Base-by-base conservation (phyloP, 257 asterid genomes). In the Lycium barbarum region DNA sequence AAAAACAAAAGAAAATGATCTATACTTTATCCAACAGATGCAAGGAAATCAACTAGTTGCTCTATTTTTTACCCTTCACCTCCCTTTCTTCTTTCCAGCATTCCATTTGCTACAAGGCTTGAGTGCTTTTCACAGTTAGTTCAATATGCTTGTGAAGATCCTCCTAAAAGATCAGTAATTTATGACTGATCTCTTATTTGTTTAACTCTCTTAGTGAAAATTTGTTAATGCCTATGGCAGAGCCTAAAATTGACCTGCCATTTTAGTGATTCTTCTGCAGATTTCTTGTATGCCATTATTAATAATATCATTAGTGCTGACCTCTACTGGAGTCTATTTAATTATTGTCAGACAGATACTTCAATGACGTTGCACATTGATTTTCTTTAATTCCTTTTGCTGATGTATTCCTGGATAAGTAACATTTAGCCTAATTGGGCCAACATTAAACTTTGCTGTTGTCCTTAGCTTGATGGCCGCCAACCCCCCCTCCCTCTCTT, bases 31-130 rank as follows among this genome's bases (percentile, higher is more conserved):
- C 82, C 49, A 26, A 53, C 4, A 22, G 14, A 53, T 51, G 65
- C 15, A 26, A 54, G 65, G 63, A 78, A 53, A 78, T 53, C 82
- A 53, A 78, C 14, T 26, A 78, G 82, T 53, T 78, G 63, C 49
- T 76, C 17, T 76, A 78, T 38, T 12, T 35, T 53, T 78, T 78
- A 26, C 65, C 82, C 65, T 53, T 78, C 65, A 13, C 65, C 1
- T 26, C 65, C 65, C 62, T 78, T 78, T 26, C 59, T 74, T 73
- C 80, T 49, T 76, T 58, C 62, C 62, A 76, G 81, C 61, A 49
- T 76, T 76, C 45, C 81, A 13, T 76, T 49, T 76, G 12, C 81
- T 20, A 51, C 62, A 76, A 51, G 81, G 61, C 20, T 7, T 13
- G 45, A 3, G 82, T 78, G 82, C 33, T 78, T 78, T 26, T 78